Evolutionary conservation across 78 protist genomes (phyloP), one percentile per base, ranked within the genome.

Genomic region (Cavenderia fasciculata): DNA sequence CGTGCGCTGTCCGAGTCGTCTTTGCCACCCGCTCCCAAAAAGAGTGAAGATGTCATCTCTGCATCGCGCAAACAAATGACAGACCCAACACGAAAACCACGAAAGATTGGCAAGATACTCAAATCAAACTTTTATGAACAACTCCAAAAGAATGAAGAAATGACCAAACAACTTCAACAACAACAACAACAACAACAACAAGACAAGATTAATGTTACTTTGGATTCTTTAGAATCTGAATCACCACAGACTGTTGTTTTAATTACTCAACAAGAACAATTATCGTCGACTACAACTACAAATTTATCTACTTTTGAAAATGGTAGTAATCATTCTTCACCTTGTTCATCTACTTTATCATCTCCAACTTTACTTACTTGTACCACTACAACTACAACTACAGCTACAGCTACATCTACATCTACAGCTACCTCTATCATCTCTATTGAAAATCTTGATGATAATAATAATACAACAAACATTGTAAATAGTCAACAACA

Each of bases 1-100:
- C 72, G 72, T 63, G 73, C 90, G 10, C 56, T 62, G 47, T 82
- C 90, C 19, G 90, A 82, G 49, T 78, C 90, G 0, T 18, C 56
- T 11, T 54, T 82, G 8, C 61, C 62, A 12, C 36, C 66, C 5
- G 12, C 44, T 2, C 74, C 73, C 4, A 25, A 41, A 6, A 49
- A 51, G 31, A 52, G 59, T 18, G 90, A 82, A 0, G 90, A 68
- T 11, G 52, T 52, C 8, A 59, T 65, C 1, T 56, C 54, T 23
- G 70, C 73, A 0, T 82, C 90, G 0, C 34, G 90, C 49, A 82
- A 82, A 29, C 77, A 74, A 31, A 38, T 82, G 18, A 82, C 90
- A 1, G 90, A 82, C 29, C 90, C 90, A 27, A 41, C 90, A 6
- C 56, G 89, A n/a, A 79, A 66, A 31, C 43, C 59, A 10, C 65